A percentile compares a stretch with the other conserved stretches of the same genome.
These are phyloP conservation scores for Aristolochia fimbriata DNA, from an alignment of 164 flowering plant genomes.

Conservation along the genomic window DNA sequence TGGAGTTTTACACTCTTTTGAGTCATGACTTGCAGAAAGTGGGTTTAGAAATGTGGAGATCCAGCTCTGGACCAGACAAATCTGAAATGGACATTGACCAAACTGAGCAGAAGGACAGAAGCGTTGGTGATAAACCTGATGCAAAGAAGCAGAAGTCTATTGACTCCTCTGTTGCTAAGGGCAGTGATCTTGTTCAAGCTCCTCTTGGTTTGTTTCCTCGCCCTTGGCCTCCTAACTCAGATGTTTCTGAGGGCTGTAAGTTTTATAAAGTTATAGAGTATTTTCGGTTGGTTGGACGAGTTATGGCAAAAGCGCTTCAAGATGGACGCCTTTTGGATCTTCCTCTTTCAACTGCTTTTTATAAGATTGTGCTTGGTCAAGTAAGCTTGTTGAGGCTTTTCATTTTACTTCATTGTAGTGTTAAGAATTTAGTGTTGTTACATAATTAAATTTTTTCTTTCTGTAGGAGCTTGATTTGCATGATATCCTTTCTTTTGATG, in stretches of 20 bases:
- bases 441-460: background rate
- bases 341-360: constrained; percentile 78
- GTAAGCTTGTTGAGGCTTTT: constrained; percentile 31
- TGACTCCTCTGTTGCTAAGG: constrained; percentile 16
- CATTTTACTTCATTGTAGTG: background rate
- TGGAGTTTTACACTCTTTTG: constrained; percentile 92
- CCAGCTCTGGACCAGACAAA: constrained; percentile 32
- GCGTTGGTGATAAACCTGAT: constrained; percentile 16
- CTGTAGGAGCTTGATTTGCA: constrained; percentile 93
- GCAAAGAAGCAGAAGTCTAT: constrained; percentile 9
- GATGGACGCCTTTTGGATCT: constrained; percentile 96
- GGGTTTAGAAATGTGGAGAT: constrained; percentile 85
- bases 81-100: constrained; percentile 54
- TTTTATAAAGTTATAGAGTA: constrained; percentile 59
- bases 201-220: constrained; percentile 96
- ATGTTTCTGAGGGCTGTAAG: constrained; percentile 62
- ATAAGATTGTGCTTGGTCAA: constrained; percentile 86
- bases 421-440: background rate
- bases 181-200: constrained; percentile 45
- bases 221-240: constrained; percentile 77
- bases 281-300: constrained; percentile 84
- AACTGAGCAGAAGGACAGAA: constrained; percentile 28
- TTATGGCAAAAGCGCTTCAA: constrained; percentile 97
- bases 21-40: constrained; percentile 85
- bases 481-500: constrained; percentile 77